Percentiles rank a stretch among this genome's conserved stretches.
Conservation (phyloP, 108 stramenopile species). For the Epithemia pelagica region DNA sequence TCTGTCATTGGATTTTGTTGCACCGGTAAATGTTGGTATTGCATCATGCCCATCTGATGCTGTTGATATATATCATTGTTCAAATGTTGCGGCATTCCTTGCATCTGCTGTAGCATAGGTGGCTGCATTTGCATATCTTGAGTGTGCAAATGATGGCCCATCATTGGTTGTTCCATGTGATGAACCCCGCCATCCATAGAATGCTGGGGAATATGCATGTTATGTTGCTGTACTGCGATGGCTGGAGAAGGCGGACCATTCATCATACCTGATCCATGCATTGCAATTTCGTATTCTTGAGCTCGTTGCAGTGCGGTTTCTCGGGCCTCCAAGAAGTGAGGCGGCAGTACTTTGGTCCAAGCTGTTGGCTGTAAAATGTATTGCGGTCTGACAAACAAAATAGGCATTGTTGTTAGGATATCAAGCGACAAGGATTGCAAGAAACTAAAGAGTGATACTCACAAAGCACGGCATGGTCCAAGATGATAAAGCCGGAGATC, state of each 20-base stretch:
- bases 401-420: no score
- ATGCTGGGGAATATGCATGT: neutral
- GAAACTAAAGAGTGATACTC: no score
- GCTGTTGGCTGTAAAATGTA: conserved; percentile 72
- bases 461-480: conserved; percentile 77
- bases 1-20: neutral
- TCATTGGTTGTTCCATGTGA: neutral
- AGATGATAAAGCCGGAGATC: conserved; percentile 81
- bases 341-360: conserved; percentile 79
- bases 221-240: neutral
- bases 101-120: conserved; percentile 1
- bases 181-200: neutral
- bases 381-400: conserved; percentile 54
- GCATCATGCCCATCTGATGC: neutral
- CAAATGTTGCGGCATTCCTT: neutral
- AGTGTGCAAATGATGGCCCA: neutral
- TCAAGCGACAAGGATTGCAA: no score
- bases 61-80: neutral
- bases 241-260: neutral
- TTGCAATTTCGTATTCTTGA: conserved; percentile 36
- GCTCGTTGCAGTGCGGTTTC: conserved; percentile 62
- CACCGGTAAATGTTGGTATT: neutral
- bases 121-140: neutral
- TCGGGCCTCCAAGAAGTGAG: conserved; percentile 63
- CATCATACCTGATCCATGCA: no score